These are phyloP conservation scores for Hamamelis virginiana DNA, from an alignment of 164 flowering plant species.

Conservation along the genomic window DNA sequence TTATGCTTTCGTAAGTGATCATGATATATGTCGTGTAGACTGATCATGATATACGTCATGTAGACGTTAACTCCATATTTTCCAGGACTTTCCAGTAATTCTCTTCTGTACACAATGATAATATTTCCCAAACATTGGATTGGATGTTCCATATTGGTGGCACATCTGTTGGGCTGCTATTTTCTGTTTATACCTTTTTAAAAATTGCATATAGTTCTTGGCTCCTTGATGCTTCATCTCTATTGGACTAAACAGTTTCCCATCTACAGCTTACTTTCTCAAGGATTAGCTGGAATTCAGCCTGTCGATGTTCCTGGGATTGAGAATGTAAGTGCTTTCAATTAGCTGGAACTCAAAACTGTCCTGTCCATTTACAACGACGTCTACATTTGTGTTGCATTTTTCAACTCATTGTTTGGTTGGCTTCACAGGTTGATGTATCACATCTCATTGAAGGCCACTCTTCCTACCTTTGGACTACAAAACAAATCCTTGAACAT, in stretches of 20 bases:
- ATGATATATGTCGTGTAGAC: too few relatives aligned
- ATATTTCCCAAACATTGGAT: too few relatives aligned
- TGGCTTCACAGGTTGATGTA: slow-evolving; percentile 55
- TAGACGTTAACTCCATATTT: too few relatives aligned
- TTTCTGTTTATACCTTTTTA: background rate
- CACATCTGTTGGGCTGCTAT: background rate
- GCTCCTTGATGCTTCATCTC: background rate
- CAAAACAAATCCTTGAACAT: slow-evolving; percentile 61
- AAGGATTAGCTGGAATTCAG: slow-evolving; percentile 98
- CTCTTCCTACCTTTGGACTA: slow-evolving; percentile 80
- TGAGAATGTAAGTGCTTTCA: slow-evolving; percentile 68
- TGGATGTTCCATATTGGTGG: too few relatives aligned
- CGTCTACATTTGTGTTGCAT: background rate
- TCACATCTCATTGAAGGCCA: slow-evolving; percentile 64
- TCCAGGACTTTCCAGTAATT: too few relatives aligned
- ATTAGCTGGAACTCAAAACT: background rate
- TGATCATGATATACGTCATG: too few relatives aligned
- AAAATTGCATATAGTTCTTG: background rate
- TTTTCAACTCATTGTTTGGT: background rate
- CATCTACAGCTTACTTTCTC: slow-evolving; percentile 66
- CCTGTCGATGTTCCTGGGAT: slow-evolving; percentile 71
- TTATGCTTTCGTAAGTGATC: too few relatives aligned
- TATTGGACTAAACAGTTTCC: background rate
- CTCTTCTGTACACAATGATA: too few relatives aligned
- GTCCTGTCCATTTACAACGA: background rate